These are phyloP conservation scores for Trichoderma breve DNA, from an alignment of 2,329 filamentous ascomycete species.

Conservation along the genomic window DNA sequence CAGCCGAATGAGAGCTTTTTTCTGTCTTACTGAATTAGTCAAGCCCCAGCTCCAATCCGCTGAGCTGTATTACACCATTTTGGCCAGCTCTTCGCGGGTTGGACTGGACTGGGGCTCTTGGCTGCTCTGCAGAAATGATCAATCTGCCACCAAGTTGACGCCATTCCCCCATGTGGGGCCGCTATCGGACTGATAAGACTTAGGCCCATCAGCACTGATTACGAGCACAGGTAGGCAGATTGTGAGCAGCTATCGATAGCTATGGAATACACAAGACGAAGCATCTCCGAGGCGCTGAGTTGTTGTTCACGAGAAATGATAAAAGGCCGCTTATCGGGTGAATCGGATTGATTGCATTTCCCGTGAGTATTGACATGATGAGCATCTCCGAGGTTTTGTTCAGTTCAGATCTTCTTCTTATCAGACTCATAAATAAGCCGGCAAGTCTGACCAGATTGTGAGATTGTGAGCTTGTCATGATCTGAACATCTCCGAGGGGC, in stretches of 20 bases:
- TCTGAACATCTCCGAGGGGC: not conserved
- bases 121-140: not conserved
- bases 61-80: not conserved
- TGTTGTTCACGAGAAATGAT: not conserved
- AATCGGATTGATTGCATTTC: not conserved
- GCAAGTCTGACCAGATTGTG: not conserved
- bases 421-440: not conserved
- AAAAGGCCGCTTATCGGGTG: not conserved
- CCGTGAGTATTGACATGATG: not conserved
- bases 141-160: slow-evolving; percentile 20
- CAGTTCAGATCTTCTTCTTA: not conserved
- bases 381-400: not conserved
- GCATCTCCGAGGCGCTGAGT: not conserved
- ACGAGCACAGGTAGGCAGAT: too few species aligned
- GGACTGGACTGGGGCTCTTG: not conserved
- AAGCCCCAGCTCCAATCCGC: not conserved
- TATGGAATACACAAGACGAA: not conserved
- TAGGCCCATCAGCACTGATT: not conserved
- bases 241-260: not conserved
- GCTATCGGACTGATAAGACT: slow-evolving; percentile 3
- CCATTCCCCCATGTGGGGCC: slow-evolving; percentile 13
- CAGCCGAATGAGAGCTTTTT: slow-evolving; percentile 33
- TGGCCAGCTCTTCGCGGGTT: not conserved
- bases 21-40: not conserved
- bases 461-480: not conserved